Evolutionary conservation across 73 alveolate species (phyloP).

Genomic region (Paramecium caudatum): DNA sequence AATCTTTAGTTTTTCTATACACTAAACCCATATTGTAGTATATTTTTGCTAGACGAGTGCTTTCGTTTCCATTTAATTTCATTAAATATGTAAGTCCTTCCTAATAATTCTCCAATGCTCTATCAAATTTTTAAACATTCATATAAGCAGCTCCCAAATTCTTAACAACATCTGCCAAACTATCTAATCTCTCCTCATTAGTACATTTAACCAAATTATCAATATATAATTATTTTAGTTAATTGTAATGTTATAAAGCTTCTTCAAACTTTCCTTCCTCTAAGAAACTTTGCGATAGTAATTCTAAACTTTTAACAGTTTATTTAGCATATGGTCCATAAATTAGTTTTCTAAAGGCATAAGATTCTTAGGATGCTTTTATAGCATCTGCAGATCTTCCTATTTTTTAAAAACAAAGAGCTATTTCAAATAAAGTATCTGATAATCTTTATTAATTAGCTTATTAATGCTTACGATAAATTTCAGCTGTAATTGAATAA

Average conservation of each 20-base stretch:
- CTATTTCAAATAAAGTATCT: slow-evolving; percentile 50
- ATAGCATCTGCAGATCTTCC: slow-evolving; percentile 35
- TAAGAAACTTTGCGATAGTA: neutral
- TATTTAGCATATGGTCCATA: slow-evolving; percentile 48
- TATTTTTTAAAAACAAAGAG: slow-evolving; percentile 38
- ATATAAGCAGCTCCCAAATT: slow-evolving; percentile 31
- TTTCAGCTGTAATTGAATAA: slow-evolving; percentile 49
- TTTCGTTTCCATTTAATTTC: slow-evolving; percentile 13
- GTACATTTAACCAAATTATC: slow-evolving; percentile 39
- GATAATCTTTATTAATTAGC: slow-evolving; percentile 43
- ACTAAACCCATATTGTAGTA: slow-evolving; percentile 34
- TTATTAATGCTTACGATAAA: slow-evolving; percentile 20
- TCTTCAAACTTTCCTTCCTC: slow-evolving; percentile 21
- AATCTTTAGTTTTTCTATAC: slow-evolving; percentile 17
- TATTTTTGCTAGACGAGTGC: slow-evolving; percentile 36
- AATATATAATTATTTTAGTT: neutral
- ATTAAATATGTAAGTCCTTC: neutral
- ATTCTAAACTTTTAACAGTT: slow-evolving; percentile 23
- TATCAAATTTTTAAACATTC: neutral
- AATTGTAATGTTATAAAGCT: slow-evolving; percentile 12
- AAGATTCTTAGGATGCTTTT: slow-evolving; percentile 13
- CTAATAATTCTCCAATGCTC: slow-evolving; percentile 17
- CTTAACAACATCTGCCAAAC: slow-evolving; percentile 42
- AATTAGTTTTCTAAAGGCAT: neutral
- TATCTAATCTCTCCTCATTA: slow-evolving; percentile 41